A percentile compares a stretch with the other conserved stretches of the same genome.
Conservation (phyloP, 2,329 filamentous ascomycete genomes). For the Thielaviopsis euricoi region DNA sequence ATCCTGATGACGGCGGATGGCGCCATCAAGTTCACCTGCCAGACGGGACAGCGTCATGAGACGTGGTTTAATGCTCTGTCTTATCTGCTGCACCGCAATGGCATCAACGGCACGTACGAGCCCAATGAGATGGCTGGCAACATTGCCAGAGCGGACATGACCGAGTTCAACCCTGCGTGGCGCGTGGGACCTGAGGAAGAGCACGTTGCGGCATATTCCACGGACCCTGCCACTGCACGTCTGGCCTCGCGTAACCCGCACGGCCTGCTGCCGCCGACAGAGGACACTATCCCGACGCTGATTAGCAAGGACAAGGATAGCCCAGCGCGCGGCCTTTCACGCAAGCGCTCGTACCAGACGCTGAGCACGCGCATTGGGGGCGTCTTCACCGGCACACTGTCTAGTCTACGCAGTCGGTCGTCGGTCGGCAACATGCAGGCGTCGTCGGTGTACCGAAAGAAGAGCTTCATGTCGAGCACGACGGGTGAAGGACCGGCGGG, state of each 20-base stretch:
- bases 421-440: constrained; percentile 5
- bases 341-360: constrained; percentile 25
- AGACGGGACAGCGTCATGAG: constrained; percentile 86
- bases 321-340: constrained; percentile 31
- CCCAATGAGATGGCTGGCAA: constrained; percentile 39
- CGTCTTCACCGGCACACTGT: constrained; percentile 32
- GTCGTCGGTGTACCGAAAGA: constrained; percentile 6
- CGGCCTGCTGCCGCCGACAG: constrained; percentile 27
- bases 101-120: constrained; percentile 36
- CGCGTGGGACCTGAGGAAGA: constrained; percentile 7
- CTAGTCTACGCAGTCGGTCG: constrained; percentile 36
- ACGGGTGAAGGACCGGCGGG: constrained; percentile 36
- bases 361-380: constrained; percentile 41
- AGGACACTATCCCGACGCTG: constrained; percentile 17
- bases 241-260: constrained; percentile 6
- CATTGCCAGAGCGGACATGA: constrained; percentile 45
- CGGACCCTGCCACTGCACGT: constrained; percentile 4
- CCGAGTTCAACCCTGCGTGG: constrained; percentile 65
- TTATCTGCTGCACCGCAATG: constrained; percentile 70
- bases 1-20: constrained; percentile 79
- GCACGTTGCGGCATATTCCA: constrained; percentile 6
- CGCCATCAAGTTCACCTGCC: constrained; percentile 83
- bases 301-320: constrained; percentile 51
- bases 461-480: constrained; percentile 14
- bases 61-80: constrained; percentile 97